Conservation (phyloP, 139 green algal genomes). For the Chlorella sp. region DNA sequence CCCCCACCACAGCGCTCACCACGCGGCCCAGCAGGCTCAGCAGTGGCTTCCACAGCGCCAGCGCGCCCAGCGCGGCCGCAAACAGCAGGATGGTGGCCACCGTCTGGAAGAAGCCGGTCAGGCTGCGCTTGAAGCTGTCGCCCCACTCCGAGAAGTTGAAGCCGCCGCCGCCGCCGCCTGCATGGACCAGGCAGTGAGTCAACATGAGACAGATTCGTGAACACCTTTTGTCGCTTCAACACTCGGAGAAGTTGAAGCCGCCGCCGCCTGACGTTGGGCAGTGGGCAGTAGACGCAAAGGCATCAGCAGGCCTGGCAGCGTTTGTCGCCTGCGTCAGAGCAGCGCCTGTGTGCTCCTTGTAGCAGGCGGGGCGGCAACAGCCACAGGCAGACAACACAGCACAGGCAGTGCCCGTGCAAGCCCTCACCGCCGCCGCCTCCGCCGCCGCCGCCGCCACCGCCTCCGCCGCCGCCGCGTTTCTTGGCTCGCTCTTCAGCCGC, state of each 20-base stretch:
- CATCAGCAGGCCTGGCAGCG: too few species aligned
- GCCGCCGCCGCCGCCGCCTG: conserved; percentile 5
- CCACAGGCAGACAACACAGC: too few species aligned
- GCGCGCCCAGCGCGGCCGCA: conserved; percentile 11
- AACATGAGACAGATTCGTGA: too few species aligned
- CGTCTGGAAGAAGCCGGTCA: conserved; percentile 26
- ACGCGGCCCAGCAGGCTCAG: conserved; percentile 18
- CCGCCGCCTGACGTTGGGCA: too few species aligned
- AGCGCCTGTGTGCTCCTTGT: neutral
- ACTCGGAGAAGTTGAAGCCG: too few species aligned
- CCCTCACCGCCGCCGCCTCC: neutral
- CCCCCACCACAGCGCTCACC: too few species aligned
- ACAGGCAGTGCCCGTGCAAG: neutral
- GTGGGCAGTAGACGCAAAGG: too few species aligned
- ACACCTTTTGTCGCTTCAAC: too few species aligned
- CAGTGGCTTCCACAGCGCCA: conserved; percentile 32
- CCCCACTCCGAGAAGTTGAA: conserved; percentile 39
- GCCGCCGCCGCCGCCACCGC: conserved; percentile 31
- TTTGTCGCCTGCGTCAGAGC: too few species aligned
- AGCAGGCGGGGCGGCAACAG: neutral
- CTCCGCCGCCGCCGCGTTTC: conserved; percentile 27
- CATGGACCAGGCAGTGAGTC: neutral
- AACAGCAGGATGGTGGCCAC: conserved; percentile 31
- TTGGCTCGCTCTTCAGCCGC: conserved; percentile 32
- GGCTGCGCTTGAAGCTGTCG: conserved; percentile 15